phyloP scores from a whole-genome alignment of 805 yeast species.

The Hemisphaericaspora nanyangensis region DNA sequence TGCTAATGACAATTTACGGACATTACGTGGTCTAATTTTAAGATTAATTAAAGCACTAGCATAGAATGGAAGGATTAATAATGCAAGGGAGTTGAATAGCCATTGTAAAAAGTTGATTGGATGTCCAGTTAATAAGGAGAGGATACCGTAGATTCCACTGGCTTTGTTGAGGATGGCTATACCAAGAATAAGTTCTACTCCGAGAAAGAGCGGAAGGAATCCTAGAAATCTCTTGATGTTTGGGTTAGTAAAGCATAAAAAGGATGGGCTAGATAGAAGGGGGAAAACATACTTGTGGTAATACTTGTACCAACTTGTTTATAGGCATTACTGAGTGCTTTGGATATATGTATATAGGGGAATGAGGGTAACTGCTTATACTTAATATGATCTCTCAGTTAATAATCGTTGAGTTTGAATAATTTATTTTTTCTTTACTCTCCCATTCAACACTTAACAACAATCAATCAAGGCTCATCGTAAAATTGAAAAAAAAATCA shows the following conservation, averaged over 20 bases:
- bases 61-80: slow-evolving; percentile 61
- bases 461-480: not conserved
- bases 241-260: not conserved
- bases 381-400: not conserved
- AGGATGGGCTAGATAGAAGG: too few species aligned
- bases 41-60: slow-evolving; percentile 49
- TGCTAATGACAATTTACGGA: slow-evolving; percentile 59
- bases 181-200: slow-evolving; percentile 78
- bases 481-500: not conserved
- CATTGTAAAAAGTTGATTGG: slow-evolving; percentile 81
- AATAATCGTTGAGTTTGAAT: not conserved
- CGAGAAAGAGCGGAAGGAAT: slow-evolving; percentile 73
- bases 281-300: slow-evolving; percentile 23
- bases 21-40: slow-evolving; percentile 44
- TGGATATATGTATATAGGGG: too few species aligned
- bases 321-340: not conserved
- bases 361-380: not conserved
- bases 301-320: slow-evolving; percentile 1
- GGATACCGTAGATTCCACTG: slow-evolving; percentile 81
- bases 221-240: slow-evolving; percentile 73
- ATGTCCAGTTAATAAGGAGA: slow-evolving; percentile 86
- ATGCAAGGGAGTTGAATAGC: slow-evolving; percentile 67
- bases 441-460: not conserved
- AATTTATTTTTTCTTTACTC: not conserved
- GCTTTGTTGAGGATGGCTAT: slow-evolving; percentile 81